phyloP scores from a whole-genome alignment of 2,329 filamentous ascomycete genomes.

The Lachnellula occidentalis region DNA sequence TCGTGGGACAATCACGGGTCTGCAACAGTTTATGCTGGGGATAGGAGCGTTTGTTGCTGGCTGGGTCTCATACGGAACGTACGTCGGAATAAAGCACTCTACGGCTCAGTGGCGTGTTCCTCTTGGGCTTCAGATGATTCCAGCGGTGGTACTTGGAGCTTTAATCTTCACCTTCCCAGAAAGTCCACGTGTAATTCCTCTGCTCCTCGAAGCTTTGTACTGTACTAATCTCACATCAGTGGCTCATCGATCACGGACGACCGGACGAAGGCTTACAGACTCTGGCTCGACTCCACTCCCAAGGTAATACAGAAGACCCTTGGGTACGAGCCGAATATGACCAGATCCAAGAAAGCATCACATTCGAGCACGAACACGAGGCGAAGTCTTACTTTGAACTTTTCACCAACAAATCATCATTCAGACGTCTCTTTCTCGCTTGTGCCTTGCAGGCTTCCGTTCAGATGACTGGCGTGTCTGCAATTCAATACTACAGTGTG shows the following conservation, averaged over 20 bases:
- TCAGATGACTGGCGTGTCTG: conserved; percentile 62
- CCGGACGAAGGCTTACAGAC: conserved; percentile 51
- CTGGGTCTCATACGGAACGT: conserved; percentile 65
- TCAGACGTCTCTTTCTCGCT: conserved; percentile 57
- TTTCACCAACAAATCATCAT: conserved; percentile 54
- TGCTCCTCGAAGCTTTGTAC: not conserved
- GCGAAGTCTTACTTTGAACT: conserved; percentile 59
- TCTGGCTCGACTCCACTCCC: conserved; percentile 54
- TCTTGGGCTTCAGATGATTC: conserved; percentile 52
- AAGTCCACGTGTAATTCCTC: conserved; percentile 35
- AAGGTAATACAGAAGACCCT: conserved; percentile 51
- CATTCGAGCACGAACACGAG: conserved; percentile 54
- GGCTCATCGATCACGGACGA: conserved; percentile 57
- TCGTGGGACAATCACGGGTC: conserved; percentile 62
- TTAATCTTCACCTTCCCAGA: conserved; percentile 61
- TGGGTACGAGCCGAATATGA: conserved; percentile 61
- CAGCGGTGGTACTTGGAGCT: conserved; percentile 45
- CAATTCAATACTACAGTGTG: conserved; percentile 59
- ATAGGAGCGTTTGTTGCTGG: conserved; percentile 67
- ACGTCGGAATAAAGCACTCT: conserved; percentile 27
- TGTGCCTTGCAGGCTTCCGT: conserved; percentile 56
- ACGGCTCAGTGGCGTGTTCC: conserved; percentile 30
- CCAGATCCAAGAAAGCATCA: conserved; percentile 58
- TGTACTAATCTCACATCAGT: conserved; percentile 27
- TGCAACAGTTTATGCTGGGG: conserved; percentile 81